Evolutionary conservation across 257 asterid genomes (phyloP).

Genomic region (Ligustrum vulgare): DNA sequence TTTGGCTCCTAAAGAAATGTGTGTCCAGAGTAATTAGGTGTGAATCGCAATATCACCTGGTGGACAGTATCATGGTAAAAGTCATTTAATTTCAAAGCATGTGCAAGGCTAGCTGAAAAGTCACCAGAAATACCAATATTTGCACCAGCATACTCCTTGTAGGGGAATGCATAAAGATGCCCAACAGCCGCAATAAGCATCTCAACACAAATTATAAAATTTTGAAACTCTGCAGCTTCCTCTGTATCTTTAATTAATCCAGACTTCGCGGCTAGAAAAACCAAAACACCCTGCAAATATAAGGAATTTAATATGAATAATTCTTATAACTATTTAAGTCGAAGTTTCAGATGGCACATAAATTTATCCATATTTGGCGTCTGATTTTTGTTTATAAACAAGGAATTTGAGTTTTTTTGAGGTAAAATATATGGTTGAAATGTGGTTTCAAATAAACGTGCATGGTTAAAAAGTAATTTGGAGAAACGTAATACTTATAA

Average conservation of each 20-base stretch:
- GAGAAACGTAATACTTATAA: no score
- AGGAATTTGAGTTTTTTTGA: no score
- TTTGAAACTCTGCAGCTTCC: slow-evolving; percentile 93
- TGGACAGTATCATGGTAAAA: slow-evolving; percentile 95
- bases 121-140: slow-evolving; percentile 71
- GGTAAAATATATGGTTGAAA: no score
- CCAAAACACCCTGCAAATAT: slow-evolving; percentile 75
- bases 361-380: neutral
- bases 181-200: slow-evolving; percentile 96
- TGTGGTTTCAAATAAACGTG: no score
- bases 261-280: slow-evolving; percentile 93
- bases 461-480: no score
- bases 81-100: slow-evolving; percentile 83
- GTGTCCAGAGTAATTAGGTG: slow-evolving; percentile 5
- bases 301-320: slow-evolving; percentile 12
- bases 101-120: slow-evolving; percentile 80
- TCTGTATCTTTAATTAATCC: slow-evolving; percentile 65
- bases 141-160: slow-evolving; percentile 96
- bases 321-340: slow-evolving; percentile 11
- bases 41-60: slow-evolving; percentile 54
- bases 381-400: no score
- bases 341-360: slow-evolving; percentile 9
- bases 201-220: slow-evolving; percentile 86
- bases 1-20: neutral
- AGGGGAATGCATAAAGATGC: slow-evolving; percentile 91